These are phyloP conservation scores for Stachybotrys echinatus DNA, from an alignment of 2,329 filamentous ascomycete genomes.

Conservation along the genomic window DNA sequence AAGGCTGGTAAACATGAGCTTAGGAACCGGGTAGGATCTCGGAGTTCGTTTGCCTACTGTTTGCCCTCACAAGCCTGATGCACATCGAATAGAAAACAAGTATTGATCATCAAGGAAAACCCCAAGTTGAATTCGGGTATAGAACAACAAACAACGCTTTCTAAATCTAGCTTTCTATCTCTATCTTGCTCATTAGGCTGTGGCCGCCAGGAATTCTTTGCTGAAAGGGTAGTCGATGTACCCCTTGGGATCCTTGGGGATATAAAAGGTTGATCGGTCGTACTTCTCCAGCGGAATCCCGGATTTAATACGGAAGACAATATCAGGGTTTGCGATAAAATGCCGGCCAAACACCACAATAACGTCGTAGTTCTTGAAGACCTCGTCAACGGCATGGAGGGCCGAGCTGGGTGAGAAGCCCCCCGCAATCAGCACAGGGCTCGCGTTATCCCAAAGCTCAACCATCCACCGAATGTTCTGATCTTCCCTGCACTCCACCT, in stretches of 20 bases:
- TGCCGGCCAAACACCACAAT: slow-evolving; percentile 20
- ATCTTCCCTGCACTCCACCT: slow-evolving; percentile 28
- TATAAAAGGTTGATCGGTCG: slow-evolving; percentile 22
- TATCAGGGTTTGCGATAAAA: slow-evolving; percentile 23
- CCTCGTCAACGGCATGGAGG: slow-evolving; percentile 17
- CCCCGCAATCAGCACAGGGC: slow-evolving; percentile 26
- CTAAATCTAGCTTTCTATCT: background rate
- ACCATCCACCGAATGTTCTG: slow-evolving; percentile 20
- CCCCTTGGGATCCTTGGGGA: slow-evolving; percentile 7
- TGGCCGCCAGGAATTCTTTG: slow-evolving; percentile 8
- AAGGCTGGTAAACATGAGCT: no score
- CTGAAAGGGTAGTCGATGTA: slow-evolving; percentile 12
- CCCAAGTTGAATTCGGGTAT: no score
- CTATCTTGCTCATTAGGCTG: background rate
- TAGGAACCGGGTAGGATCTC: no score
- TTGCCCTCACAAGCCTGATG: background rate
- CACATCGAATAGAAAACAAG: background rate
- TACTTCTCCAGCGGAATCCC: slow-evolving; percentile 19
- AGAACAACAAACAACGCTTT: no score
- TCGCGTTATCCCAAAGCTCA: slow-evolving; percentile 17
- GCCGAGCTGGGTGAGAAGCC: slow-evolving; percentile 22
- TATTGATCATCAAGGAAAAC: background rate
- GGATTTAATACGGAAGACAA: slow-evolving; percentile 20
- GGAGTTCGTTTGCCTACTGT: no score
- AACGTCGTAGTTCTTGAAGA: slow-evolving; percentile 9